Evolutionary conservation across 345 rosid genomes (phyloP), one percentile per base, ranked within the genome.

Genomic region (Nasturtium officinale): DNA sequence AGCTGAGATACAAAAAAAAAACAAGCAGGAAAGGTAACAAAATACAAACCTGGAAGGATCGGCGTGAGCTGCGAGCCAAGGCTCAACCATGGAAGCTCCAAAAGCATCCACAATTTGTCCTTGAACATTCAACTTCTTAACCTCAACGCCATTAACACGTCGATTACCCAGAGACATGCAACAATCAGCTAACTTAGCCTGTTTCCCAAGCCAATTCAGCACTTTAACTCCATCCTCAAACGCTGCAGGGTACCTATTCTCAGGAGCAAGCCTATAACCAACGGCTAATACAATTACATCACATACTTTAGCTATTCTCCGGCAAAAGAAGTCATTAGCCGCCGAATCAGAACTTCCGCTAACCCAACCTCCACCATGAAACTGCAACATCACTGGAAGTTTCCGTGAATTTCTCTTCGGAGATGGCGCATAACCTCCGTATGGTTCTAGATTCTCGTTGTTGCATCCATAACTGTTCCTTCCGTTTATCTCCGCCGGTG

Each of bases 351-450:
- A 87, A 61, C 96, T 86, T 71, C 96, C 96, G 18, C 89, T 81
- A 33, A 91, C 91, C 63, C 88, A 91, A 62, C 92, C 97, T 4
- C 98, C 98, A n/a, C 96, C 97, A 10, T 94, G 98, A 71, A 94
- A 94, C 86, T 89, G 96, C 84, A 91, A 54, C 80, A 91, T 82
- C 79, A 89, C 89, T 25, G 98, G 96, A 42, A 94, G 72, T 78
- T 73, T 89, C 81, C 88, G 65, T 2, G 54, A 61, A 51, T 61
- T 82, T 10, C 82, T 82, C 11, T 37, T 6, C 0, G 65, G 54
- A 20, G 81, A 61, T 7, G 96, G 92, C 13, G 86, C 78, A 29
- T 89, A 92, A 3, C 96, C 96, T 23, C 90, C 79, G 66, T 90
- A 92, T 11, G 69, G 46, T 28, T 75, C 79, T 15, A 60, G 21